Percentiles rank a stretch among this genome's conserved stretches.
phyloP scores from a whole-genome alignment of 345 rosid species.

The Brassica juncea region DNA sequence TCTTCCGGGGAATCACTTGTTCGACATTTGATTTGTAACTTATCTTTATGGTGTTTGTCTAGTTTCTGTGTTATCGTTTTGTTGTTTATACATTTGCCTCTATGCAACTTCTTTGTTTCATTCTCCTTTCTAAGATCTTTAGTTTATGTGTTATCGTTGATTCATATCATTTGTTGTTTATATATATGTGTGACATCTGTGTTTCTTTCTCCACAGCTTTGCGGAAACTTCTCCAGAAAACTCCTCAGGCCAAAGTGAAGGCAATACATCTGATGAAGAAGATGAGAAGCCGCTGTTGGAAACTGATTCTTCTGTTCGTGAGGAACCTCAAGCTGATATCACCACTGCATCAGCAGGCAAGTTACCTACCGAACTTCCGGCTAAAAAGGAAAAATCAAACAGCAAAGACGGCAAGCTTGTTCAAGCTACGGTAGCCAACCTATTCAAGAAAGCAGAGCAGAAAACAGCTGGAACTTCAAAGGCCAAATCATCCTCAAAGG shows the following conservation, averaged over 20 bases:
- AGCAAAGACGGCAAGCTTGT: slow-evolving; percentile 56
- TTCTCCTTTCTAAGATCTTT: not conserved
- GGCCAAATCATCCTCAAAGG: slow-evolving; percentile 26
- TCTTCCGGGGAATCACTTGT: no score
- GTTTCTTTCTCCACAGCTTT: slow-evolving; percentile 49
- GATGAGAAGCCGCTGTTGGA: slow-evolving; percentile 46
- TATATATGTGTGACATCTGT: not conserved
- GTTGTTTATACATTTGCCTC: no score
- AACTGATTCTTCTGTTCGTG: slow-evolving; percentile 29
- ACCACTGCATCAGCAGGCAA: slow-evolving; percentile 39
- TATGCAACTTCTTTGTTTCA: no score
- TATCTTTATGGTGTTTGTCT: no score
- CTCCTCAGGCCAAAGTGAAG: slow-evolving; percentile 50
- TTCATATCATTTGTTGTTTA: not conserved
- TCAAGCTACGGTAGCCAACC: slow-evolving; percentile 71
- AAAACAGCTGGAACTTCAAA: slow-evolving; percentile 42
- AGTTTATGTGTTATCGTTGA: not conserved
- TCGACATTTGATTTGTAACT: no score
- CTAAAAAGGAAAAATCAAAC: slow-evolving; percentile 39
- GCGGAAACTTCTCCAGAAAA: slow-evolving; percentile 63
- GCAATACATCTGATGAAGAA: slow-evolving; percentile 41
- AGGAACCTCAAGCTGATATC: slow-evolving; percentile 25
- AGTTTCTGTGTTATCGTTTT: no score
- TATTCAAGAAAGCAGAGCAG: slow-evolving; percentile 71
- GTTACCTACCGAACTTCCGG: slow-evolving; percentile 33